These are phyloP conservation scores for Fusarium piperis DNA, from an alignment of 2,329 filamentous ascomycete species.

Conservation along the genomic window DNA sequence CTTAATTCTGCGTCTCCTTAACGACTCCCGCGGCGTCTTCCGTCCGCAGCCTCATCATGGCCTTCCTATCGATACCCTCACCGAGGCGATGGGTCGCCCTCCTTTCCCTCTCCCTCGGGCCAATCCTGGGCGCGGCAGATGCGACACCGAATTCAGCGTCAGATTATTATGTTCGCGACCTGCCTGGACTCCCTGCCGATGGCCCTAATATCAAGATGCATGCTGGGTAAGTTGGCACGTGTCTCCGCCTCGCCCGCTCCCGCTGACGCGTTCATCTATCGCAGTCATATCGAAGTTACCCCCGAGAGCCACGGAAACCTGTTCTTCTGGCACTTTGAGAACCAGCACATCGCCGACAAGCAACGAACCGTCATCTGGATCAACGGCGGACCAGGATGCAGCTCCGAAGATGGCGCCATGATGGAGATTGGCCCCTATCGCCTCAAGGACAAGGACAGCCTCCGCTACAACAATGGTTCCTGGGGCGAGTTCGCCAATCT, in stretches of 20 bases:
- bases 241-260: slow-evolving; percentile 2
- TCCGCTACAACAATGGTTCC: slow-evolving; percentile 89
- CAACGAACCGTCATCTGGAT: slow-evolving; percentile 96
- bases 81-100: slow-evolving; percentile 46
- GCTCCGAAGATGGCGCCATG: slow-evolving; percentile 94
- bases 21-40: slow-evolving; percentile 24
- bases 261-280: slow-evolving; percentile 35
- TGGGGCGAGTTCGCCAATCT: slow-evolving; percentile 99
- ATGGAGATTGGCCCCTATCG: slow-evolving; percentile 97
- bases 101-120: slow-evolving; percentile 54
- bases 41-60: slow-evolving; percentile 39
- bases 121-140: slow-evolving; percentile 46
- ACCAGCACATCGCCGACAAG: slow-evolving; percentile 91
- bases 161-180: slow-evolving; percentile 87
- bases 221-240: slow-evolving; percentile 76
- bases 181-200: slow-evolving; percentile 83
- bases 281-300: slow-evolving; percentile 89
- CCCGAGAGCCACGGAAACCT: slow-evolving; percentile 88
- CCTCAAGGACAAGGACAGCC: slow-evolving; percentile 75
- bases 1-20: slow-evolving; percentile 7
- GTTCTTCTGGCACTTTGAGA: slow-evolving; percentile 99
- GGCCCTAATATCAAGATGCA: slow-evolving; percentile 91
- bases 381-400: slow-evolving; percentile 96
- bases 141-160: slow-evolving; percentile 56
- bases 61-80: slow-evolving; percentile 34